A percentile compares a stretch with the other conserved stretches of the same genome.
phyloP scores from a whole-genome alignment of 2,329 filamentous ascomycete species.

The Diplodia scrobiculata region DNA sequence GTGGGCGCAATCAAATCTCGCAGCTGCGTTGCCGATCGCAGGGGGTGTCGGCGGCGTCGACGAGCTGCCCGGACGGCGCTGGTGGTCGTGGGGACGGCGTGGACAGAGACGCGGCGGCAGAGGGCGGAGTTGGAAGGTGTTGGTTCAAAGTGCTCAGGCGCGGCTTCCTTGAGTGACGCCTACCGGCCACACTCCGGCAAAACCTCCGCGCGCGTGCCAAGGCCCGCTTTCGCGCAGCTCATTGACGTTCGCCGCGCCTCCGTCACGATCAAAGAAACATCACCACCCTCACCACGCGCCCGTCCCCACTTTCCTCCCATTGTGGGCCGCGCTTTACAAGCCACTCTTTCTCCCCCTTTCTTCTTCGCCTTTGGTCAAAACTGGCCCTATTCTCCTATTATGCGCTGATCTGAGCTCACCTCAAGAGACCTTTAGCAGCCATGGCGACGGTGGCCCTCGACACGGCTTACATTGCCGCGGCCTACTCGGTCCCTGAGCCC shows the following conservation, averaged over 20 bases:
- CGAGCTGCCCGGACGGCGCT: background rate
- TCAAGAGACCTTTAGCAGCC: constrained; percentile 32
- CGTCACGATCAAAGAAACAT: constrained; percentile 29
- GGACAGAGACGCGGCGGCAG: background rate
- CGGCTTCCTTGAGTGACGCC: constrained; percentile 6
- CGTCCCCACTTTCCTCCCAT: constrained; percentile 3
- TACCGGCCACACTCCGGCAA: background rate
- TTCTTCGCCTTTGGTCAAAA: constrained; percentile 27
- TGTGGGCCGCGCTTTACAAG: constrained; percentile 27
- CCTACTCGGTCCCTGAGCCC: constrained; percentile 68
- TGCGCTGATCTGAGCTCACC: constrained; percentile 25
- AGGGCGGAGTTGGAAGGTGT: background rate
- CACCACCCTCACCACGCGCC: constrained; percentile 13
- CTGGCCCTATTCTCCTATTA: constrained; percentile 15
- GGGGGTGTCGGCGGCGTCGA: background rate
- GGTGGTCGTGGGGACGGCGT: background rate
- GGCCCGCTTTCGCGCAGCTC: constrained; percentile 19
- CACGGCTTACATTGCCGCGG: constrained; percentile 70
- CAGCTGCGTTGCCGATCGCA: background rate
- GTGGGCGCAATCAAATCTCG: background rate
- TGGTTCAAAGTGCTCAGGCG: background rate
- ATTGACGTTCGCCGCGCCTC: constrained; percentile 26
- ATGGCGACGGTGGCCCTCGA: constrained; percentile 68
- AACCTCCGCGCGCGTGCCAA: constrained; percentile 4
- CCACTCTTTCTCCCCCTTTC: constrained; percentile 31